These are phyloP conservation scores for Sicyos baderoa DNA, from an alignment of 306 rosid genomes.

Conservation along the genomic window DNA sequence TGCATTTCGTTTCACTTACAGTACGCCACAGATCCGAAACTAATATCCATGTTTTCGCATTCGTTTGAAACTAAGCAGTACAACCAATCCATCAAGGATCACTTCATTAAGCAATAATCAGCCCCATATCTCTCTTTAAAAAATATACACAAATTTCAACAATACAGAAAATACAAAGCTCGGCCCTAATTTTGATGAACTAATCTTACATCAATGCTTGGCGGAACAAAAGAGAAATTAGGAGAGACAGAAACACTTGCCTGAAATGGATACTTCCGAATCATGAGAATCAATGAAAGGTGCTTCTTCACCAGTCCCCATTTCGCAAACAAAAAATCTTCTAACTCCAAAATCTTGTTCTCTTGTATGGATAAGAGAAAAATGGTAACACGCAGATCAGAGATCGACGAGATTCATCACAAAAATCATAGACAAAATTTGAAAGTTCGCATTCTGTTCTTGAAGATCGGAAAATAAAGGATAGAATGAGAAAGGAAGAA, in stretches of 20 bases:
- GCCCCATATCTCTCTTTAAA: too few species aligned
- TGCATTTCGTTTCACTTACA: too few species aligned
- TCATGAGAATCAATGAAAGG: slow-evolving; percentile 19
- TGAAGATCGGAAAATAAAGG: slow-evolving; percentile 22
- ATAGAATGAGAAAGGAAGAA: not conserved
- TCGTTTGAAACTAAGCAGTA: too few species aligned
- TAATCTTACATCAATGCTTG: not conserved
- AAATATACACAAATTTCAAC: not conserved
- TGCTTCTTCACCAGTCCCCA: slow-evolving; percentile 19
- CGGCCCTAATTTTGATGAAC: not conserved
- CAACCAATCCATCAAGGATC: too few species aligned
- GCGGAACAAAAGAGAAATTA: not conserved
- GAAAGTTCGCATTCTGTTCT: not conserved
- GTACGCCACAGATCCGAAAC: too few species aligned
- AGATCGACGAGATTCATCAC: not conserved
- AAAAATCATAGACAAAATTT: not conserved
- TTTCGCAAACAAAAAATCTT: not conserved
- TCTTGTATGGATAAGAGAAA: not conserved
- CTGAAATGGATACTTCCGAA: slow-evolving; percentile 29
- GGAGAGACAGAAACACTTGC: slow-evolving; percentile 22
- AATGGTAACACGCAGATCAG: not conserved
- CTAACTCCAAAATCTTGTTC: not conserved
- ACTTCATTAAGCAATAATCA: too few species aligned
- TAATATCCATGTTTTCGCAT: too few species aligned
- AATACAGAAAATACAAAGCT: not conserved